Conservation (phyloP, 2,329 filamentous ascomycete genomes). For the Alternaria infectoria region DNA sequence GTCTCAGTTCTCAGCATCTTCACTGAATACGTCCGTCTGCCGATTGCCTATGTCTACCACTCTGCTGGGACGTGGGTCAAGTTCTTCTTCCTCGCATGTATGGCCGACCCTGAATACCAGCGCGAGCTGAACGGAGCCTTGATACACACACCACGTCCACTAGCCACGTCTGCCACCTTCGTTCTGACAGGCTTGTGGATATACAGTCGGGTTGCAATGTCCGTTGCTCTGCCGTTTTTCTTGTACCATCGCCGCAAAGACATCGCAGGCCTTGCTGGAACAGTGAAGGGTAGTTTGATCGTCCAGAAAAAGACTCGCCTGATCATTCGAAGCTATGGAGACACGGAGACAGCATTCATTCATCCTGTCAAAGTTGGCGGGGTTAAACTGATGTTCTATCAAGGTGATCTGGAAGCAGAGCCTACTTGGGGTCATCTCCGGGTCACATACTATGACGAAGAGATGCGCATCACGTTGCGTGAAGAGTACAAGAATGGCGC, state of each 20-base stretch:
- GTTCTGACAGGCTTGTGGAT: slow-evolving; percentile 58
- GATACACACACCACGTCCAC: slow-evolving; percentile 38
- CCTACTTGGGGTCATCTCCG: slow-evolving; percentile 53
- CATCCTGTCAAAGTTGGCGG: slow-evolving; percentile 45
- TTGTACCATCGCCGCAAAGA: slow-evolving; percentile 58
- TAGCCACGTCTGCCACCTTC: slow-evolving; percentile 49
- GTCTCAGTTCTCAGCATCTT: slow-evolving; percentile 31
- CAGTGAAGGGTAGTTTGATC: slow-evolving; percentile 58
- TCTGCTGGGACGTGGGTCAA: slow-evolving; percentile 53
- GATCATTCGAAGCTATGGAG: slow-evolving; percentile 56
- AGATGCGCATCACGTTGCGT: slow-evolving; percentile 53
- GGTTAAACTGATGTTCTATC: slow-evolving; percentile 48
- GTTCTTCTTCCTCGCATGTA: slow-evolving; percentile 57
- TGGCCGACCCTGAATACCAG: slow-evolving; percentile 61
- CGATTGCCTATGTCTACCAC: slow-evolving; percentile 53
- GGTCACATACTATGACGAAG: slow-evolving; percentile 56
- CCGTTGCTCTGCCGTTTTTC: slow-evolving; percentile 55
- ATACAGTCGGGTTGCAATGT: slow-evolving; percentile 54
- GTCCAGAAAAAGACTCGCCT: slow-evolving; percentile 55
- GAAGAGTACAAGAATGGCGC: slow-evolving; percentile 55
- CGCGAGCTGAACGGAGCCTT: slow-evolving; percentile 57
- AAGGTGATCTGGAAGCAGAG: slow-evolving; percentile 51
- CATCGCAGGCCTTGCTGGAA: slow-evolving; percentile 55
- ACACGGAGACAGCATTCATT: slow-evolving; percentile 59
- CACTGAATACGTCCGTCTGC: slow-evolving; percentile 38